Evolutionary conservation across 495 filamentous ascomycete genomes (phyloP), one percentile per base, ranked within the genome.

Genomic region (Aspergillus conjunctus): DNA sequence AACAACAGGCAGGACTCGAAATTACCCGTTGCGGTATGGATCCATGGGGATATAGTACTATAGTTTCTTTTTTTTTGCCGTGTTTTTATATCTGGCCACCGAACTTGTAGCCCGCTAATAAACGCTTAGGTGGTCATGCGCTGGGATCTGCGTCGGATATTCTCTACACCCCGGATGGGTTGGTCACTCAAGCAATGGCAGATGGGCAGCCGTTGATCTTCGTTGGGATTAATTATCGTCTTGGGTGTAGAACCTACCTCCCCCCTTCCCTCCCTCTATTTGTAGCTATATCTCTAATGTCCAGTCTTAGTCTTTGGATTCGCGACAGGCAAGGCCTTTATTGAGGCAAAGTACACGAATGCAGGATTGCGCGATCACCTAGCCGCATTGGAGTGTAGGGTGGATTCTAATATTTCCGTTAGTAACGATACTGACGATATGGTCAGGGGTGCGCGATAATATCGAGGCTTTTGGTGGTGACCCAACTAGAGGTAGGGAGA

Each of bases 181-280:
- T 80, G 30, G 67, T 80, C 3, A 55, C 62, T 22, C 67, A 75
- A 48, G 70, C 76, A 32, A 54, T 68, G 33, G 64, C 51, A 44
- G 74, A 75, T 54, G 73, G 68, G 5, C 67, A 71, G 31, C 73
- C 73, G 0, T 58, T 78, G 20, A 70, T 79, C 18, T 73, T 71
- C 41, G 77, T 81, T 15, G 70, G 56, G 2, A 73, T 81, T 56
- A 79, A 78, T 41, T 81, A 79, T 64, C 73, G 77, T 18, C 62
- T 80, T 3, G 76, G 77, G 30, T 54, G 61, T 63, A 63, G 59
- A 50, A 26, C n/a, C 15, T 15, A 1, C 30, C 18, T n/a, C n/a
- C n/a, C n/a, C n/a, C n/a, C n/a, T n/a, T n/a, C n/a, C n/a, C n/a
- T n/a, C n/a, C n/a, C n/a, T n/a, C n/a, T n/a, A n/a, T n/a, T n/a